A percentile compares a stretch with the other conserved stretches of the same genome.
Evolutionary conservation across 345 rosid species (phyloP).

Genomic region (Dipteronia sinensis): DNA sequence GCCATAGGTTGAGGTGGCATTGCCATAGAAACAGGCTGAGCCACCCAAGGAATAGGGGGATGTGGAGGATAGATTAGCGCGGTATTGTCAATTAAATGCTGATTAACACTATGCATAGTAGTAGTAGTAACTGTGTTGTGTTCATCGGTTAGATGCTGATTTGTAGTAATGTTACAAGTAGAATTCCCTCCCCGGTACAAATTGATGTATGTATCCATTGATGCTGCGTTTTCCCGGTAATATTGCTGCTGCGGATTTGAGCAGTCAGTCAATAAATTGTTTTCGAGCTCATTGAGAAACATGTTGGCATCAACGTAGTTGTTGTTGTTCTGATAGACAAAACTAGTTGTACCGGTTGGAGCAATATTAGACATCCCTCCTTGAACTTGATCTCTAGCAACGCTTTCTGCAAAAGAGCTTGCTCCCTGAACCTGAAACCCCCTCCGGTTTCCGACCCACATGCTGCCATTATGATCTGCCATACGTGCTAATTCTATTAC

Average conservation of each 20-base stretch:
- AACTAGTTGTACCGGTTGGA: not conserved
- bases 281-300: not conserved
- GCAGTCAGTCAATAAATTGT: conserved; percentile 5
- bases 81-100: not conserved
- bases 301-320: not conserved
- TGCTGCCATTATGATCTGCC: conserved; percentile 15
- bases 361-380: not conserved
- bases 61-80: not conserved
- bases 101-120: not conserved
- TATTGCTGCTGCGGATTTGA: conserved; percentile 8
- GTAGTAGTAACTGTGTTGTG: not conserved
- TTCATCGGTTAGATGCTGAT: not conserved
- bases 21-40: not conserved
- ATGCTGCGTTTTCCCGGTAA: not conserved
- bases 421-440: conserved; percentile 11
- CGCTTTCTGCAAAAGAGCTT: not conserved
- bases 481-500: conserved; percentile 29
- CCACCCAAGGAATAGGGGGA: not conserved
- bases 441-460: conserved; percentile 3
- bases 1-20: not conserved
- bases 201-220: conserved; percentile 11
- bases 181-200: not conserved
- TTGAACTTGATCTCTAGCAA: conserved; percentile 6
- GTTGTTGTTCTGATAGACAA: conserved; percentile 9
- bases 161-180: not conserved